Evolutionary conservation across 768 basidiomycete genomes (phyloP), one percentile per base, ranked within the genome.

Genomic region (Boletus barrowsii): DNA sequence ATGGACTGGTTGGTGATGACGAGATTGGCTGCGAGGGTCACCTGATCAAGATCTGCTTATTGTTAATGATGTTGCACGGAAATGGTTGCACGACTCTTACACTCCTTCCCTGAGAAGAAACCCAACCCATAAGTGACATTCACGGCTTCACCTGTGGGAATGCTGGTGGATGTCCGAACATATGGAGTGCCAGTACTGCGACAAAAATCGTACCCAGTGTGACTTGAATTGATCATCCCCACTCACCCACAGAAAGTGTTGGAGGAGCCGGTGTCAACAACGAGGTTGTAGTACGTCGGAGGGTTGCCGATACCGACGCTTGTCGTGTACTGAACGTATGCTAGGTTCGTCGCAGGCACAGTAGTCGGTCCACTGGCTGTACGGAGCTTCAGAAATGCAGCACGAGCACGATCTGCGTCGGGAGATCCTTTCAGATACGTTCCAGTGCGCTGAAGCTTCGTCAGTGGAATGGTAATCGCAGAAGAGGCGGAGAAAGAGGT

Each of bases 31-130:
- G 64, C 58, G 22, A 72, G 47, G 9, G 65, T 58, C 24, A 68
- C 65, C 42, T 60, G 58, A 40, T 73, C 71, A 22, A 55, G 43
- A 44, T 68, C 59, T 71, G 42, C 30, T 2, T 13, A 4, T 1
- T n/a, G 9, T 5, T 10, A 8, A 42, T 10, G 15, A 15, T n/a
- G 26, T 17, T 39, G 20, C 17, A 39, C 5, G 33, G 3, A 11
- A 29, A 29, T 8, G 29, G 15, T 17, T 5, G 26, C 14, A 8
- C 39, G 3, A 10, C 37, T 11, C 52, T 39, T 35, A 65, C 64
- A 79, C 56, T 78, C 76, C 36, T 62, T 65, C 20, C 77, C 75
- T 67, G 33, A 33, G 42, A 71, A 53, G 41, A 29, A 49, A 10
- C 54, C 67, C 1, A 1, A 0, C 4, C 62, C 59, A 46, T 52